These are phyloP conservation scores for Hypoxylon sp. DNA, from an alignment of 2,329 filamentous ascomycete species.

Conservation along the genomic window DNA sequence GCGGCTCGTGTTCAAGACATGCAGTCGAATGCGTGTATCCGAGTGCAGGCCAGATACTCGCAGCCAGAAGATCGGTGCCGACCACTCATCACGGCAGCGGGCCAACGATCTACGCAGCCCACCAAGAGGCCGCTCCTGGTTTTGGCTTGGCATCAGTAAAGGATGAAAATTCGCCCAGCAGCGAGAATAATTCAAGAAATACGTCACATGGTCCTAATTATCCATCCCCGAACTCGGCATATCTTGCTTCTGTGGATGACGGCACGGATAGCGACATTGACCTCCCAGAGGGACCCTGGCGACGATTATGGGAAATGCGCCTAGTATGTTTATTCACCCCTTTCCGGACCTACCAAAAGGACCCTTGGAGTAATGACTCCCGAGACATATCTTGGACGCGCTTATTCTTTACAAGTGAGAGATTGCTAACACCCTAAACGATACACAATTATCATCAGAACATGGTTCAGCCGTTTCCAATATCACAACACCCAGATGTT, in stretches of 20 bases:
- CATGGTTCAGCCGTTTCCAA: conserved; percentile 43
- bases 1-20: conserved; percentile 45
- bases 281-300: conserved; percentile 48
- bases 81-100: conserved; percentile 21
- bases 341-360: no score
- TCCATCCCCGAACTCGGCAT: conserved; percentile 38
- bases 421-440: no score
- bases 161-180: conserved; percentile 19
- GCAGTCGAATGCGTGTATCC: conserved; percentile 45
- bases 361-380: no score
- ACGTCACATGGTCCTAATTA: conserved; percentile 37
- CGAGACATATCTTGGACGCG: no score
- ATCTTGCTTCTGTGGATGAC: conserved; percentile 32
- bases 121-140: conserved; percentile 2
- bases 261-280: conserved; percentile 41
- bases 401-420: no score
- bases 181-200: conserved; percentile 24
- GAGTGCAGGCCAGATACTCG: conserved; percentile 27
- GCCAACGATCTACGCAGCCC: conserved; percentile 12
- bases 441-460: conserved; percentile 49
- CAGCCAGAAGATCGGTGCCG: conserved; percentile 16
- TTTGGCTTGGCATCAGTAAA: conserved; percentile 9
- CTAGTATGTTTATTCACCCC: no score
- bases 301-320: conserved; percentile 50
- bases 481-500: conserved; percentile 31